phyloP scores from a whole-genome alignment of 129 eudicot genomes.

The sunflower (Helianthus annuus) region HanXRQr2.0-SUNRISE NC_035434.2:21979341-21979840 shows the following conservation, averaged over 20 bases:
- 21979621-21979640: slow-evolving; percentile 12
- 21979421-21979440: background rate
- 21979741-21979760: background rate
- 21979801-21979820: background rate
- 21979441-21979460: slow-evolving; percentile 14
- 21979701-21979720: slow-evolving; percentile 74
- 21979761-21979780: background rate
- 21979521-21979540: slow-evolving; percentile 62
- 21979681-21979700: slow-evolving; percentile 87
- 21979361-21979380: slow-evolving; percentile 61
- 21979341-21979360: slow-evolving; percentile 75
- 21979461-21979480: slow-evolving; percentile 15
- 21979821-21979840: background rate
- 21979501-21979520: slow-evolving; percentile 81
- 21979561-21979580: background rate
- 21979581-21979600: slow-evolving; percentile 2
- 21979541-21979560: slow-evolving; percentile 24
- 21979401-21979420: slow-evolving; percentile 19
- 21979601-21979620: slow-evolving; percentile 14
- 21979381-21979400: slow-evolving; percentile 37
- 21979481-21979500: slow-evolving; percentile 65
- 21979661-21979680: slow-evolving; percentile 57
- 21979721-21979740: slow-evolving; percentile 37
- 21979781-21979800: slow-evolving; percentile 5
- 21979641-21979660: slow-evolving; percentile 63